Evolutionary conservation across 345 rosid genomes (phyloP).

Genomic region (Gynandropsis gynandra): DNA sequence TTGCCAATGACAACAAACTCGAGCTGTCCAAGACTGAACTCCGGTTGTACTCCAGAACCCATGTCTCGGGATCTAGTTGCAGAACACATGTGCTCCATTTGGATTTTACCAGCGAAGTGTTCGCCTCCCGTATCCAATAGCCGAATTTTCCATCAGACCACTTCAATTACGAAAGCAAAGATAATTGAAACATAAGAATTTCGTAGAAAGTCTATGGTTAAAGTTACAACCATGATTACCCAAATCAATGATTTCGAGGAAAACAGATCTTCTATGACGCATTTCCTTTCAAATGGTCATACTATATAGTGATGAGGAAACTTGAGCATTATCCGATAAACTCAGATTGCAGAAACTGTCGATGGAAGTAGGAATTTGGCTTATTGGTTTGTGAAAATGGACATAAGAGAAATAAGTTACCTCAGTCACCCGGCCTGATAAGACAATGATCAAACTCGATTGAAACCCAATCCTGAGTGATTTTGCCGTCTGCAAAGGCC

Average conservation of each 20-base stretch:
- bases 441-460: conserved; percentile 45
- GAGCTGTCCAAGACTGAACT: conserved; percentile 43
- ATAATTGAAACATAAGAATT: no score
- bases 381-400: no score
- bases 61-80: conserved; percentile 67
- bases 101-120: conserved; percentile 46
- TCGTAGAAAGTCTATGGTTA: neutral
- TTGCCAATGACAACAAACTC: conserved; percentile 34
- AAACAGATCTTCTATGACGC: neutral
- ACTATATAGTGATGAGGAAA: neutral
- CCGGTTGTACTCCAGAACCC: conserved; percentile 64
- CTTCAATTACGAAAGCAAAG: no score
- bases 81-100: conserved; percentile 51
- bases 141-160: no score
- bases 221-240: neutral
- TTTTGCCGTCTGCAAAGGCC: conserved; percentile 91
- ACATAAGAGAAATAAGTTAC: conserved; percentile 28
- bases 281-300: neutral
- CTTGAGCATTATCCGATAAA: conserved; percentile 3
- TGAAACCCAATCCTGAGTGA: conserved; percentile 47
- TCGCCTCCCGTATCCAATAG: conserved; percentile 37
- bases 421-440: conserved; percentile 83
- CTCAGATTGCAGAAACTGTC: neutral
- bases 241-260: neutral
- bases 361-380: neutral